Evolutionary conservation across 2,329 filamentous ascomycete genomes (phyloP).

Genomic region (Phialemoniopsis sp.): DNA sequence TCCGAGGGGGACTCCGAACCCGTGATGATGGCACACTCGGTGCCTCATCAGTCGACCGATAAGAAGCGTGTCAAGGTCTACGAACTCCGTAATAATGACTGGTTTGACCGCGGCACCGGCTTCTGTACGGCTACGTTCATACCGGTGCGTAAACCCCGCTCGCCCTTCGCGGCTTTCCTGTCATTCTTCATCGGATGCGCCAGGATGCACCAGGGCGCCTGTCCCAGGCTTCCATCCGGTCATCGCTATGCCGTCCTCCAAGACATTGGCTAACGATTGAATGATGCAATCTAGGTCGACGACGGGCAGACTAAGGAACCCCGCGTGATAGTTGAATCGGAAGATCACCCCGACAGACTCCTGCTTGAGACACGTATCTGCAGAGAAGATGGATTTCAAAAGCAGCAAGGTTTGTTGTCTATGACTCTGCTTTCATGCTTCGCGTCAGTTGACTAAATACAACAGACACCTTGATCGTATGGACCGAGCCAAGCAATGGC

Average conservation of each 20-base stretch:
- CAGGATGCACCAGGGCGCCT: not conserved
- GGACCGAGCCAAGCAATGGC: slow-evolving; percentile 81
- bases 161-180: not conserved
- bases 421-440: slow-evolving; percentile 10
- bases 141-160: slow-evolving; percentile 51
- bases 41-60: slow-evolving; percentile 65
- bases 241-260: no score
- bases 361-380: slow-evolving; percentile 86
- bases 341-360: slow-evolving; percentile 80
- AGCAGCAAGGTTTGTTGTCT: slow-evolving; percentile 76
- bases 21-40: slow-evolving; percentile 67
- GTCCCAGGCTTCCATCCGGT: no score
- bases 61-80: slow-evolving; percentile 94
- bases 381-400: slow-evolving; percentile 95
- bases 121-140: slow-evolving; percentile 81
- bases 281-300: slow-evolving; percentile 35
- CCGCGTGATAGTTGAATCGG: slow-evolving; percentile 85
- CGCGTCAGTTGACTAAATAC: slow-evolving; percentile 17
- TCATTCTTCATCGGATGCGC: slow-evolving; percentile 3
- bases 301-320: slow-evolving; percentile 70
- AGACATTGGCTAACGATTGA: no score
- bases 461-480: slow-evolving; percentile 92
- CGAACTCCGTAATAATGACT: slow-evolving; percentile 97
- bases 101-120: slow-evolving; percentile 95
- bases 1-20: slow-evolving; percentile 53